Conservation (phyloP, 78 protist genomes). For the Pelomyxa schiedti region DNA sequence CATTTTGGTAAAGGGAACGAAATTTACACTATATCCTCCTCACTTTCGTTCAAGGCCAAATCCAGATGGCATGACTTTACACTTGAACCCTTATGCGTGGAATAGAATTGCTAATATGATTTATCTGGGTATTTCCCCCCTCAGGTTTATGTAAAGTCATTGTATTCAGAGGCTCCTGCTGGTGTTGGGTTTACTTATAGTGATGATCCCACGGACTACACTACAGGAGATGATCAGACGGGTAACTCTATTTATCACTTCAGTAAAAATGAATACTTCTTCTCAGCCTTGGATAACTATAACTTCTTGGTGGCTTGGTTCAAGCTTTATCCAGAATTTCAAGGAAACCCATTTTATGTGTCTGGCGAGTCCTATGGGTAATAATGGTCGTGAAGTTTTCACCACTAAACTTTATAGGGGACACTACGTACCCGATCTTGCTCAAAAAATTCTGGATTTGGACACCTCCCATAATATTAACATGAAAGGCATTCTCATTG, state of each 20-base stretch:
- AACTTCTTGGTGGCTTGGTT: conserved; percentile 18
- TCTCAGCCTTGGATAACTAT: too few relatives aligned
- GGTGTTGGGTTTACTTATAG: conserved; percentile 2
- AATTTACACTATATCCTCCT: neutral
- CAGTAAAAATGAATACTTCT: too few relatives aligned
- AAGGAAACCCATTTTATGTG: conserved; percentile 9
- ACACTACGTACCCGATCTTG: neutral
- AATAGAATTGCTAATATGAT: conserved; percentile 29
- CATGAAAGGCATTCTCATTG: neutral
- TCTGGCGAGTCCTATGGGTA: conserved; percentile 68
- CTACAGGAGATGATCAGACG: conserved; percentile 6
- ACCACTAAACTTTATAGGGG: too few relatives aligned
- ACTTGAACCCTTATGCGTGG: conserved; percentile 23
- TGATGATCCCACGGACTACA: neutral
- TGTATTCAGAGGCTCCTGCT: too few relatives aligned
- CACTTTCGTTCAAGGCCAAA: too few relatives aligned
- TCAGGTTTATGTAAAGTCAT: too few relatives aligned
- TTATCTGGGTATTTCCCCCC: conserved; percentile 31
- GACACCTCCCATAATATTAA: neutral
- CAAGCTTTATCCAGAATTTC: conserved; percentile 15
- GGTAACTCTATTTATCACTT: too few relatives aligned
- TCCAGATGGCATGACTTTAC: neutral
- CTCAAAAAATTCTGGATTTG: neutral
- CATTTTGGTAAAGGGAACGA: neutral
- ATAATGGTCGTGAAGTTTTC: too few relatives aligned